Evolutionary conservation across 208 protist genomes (phyloP), one percentile per base, ranked within the genome.

Genomic region (Leptomonas pyrrhocoris): DNA sequence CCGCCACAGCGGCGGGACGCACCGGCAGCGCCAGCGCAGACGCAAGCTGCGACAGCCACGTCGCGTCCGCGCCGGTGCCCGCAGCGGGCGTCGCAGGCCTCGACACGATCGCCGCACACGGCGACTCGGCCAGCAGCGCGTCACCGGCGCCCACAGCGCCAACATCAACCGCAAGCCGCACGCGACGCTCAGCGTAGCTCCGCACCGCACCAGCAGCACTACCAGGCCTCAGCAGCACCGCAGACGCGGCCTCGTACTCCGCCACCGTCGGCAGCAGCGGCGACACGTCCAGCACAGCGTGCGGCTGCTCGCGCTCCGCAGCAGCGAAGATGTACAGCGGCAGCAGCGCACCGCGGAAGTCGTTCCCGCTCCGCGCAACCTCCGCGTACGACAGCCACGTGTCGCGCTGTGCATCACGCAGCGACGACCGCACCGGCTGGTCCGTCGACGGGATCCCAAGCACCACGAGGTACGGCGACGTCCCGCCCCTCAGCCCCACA

Each of bases 291-390:
- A 51, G 48, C n/a, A 50, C 27, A 11, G 40, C 36, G 9, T 28
- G 50, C 36, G 11, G 15, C 55, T 36, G 8, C 55, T 48, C 55
- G 18, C 55, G 55, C 55, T 60, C 55, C 55, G 55, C 55, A 19
- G 55, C 55, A 11, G 55, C 55, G 21, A 60, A 60, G 55, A 60
- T 46, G 55, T 60, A 60, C 55, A 60, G 55, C 55, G 55, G 55
- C 55, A 60, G 55, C 55, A 60, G 55, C 55, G 57, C 57, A 21
- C 57, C 57, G 25, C n/a, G 3, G 42, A 62, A 62, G 25, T 62
- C 40, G 42, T 62, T 62, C 55, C 13, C 55, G 36, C 34, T 46
- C 34, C 55, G 55, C 36, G 34, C 55, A 46, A 60, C 55, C 12
- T 60, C 55, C 34, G 13, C 5, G 55, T 60, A 60, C 34, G 55